Base-by-base conservation (phyloP, 148 eudicot genomes). In the Talinum fruticosum region DNA sequence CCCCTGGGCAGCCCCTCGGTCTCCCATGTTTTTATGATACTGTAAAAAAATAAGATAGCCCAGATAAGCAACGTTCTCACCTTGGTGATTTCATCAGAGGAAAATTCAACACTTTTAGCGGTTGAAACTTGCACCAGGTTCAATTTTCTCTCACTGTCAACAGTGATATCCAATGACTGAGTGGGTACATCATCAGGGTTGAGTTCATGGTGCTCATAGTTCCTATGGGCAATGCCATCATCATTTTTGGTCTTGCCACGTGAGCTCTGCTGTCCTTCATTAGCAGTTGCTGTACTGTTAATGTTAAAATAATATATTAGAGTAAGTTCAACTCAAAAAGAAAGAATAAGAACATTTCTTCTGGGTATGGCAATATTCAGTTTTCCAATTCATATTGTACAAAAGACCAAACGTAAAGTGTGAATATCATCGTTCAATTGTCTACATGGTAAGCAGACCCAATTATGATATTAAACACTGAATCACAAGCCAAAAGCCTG, bases 81-180 rank as follows among this genome's bases (percentile, higher is more conserved):
- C 89, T 76, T 78, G 15, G 77, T 85, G 41, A 76, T 83, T 77
- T 82, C 81, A 65, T 85, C 80, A 28, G 82, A 76, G 16, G 89
- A 87, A 72, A 81, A 66, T 71, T 87, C 91, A 23, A 82, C 66
- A 49, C 84, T 81, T 80, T 75, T 85, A 32, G 83, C 33, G 32
- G 89, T 80, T 30, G 88, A 85, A 75, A 82, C 85, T 80, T 83
- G 87, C n/a, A 76, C 85, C 35, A 76, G 7, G 14, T 83, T 79
- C 51, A 69, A 61, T 67, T 75, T 78, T 61, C 83, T 84, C n/a
- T 23, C 77, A 66, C 82, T 84, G 33, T 88, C 83, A 76, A 29
- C 78, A 68, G 71, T 73, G 36, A 75, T 75, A 78, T 82, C 85
- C 66, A 80, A 45, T 23, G 84, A 79, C 6, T 76, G 78, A 29